Base-by-base conservation (phyloP, 352 stramenopile genomes). In the Pythium phragmitis region DNA sequence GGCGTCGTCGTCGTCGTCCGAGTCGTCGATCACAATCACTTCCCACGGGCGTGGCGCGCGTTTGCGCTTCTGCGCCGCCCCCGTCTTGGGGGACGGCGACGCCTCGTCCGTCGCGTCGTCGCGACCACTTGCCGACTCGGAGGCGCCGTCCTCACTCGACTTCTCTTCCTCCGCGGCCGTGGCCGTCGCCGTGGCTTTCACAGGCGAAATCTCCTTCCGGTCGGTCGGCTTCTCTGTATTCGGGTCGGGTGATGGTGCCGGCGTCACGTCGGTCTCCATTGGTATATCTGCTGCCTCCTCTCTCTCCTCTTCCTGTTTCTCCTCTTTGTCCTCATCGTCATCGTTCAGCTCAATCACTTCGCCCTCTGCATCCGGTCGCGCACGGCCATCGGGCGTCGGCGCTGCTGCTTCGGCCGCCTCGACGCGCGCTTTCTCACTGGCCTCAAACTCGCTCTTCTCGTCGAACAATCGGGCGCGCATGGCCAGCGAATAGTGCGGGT, bases 11-110 rank as follows among this genome's bases (percentile, higher is more conserved):
- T 70, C 52, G 5, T 74, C 76, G 49, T 82, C 78, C 21, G 80
- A 90, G 69, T 89, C 82, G 63, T 87, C 78, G 56, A 93, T 93
- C 60, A 91, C 82, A 57, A 91, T 93, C 54, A 93, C 74, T 33
- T 93, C 80, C 80, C 79, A 93, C 41, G 80, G 51, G 6, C 67
- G 69, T 17, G 71, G 68, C 57, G 70, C 43, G 37, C 69, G 64
- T 51, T 84, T 76, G 41, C 65, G 63, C 54, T 70, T 71, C 16
- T 65, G 63, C 8, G 43, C 50, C 3, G 14, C 11, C 42, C 21
- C 36, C n/a, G 52, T 39, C 34, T 17, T 50, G 12, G 16, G 16
- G 50, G 28, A 0, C 34, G n/a, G 34, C n/a, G 28, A 41, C 49
- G 45, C 49, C 57, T 23, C 36, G 7, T 53, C 19, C 26, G 59